Percentiles rank a stretch among this genome's conserved stretches.
phyloP scores from a whole-genome alignment of 768 basidiomycete genomes.

The Vararia minispora region DNA sequence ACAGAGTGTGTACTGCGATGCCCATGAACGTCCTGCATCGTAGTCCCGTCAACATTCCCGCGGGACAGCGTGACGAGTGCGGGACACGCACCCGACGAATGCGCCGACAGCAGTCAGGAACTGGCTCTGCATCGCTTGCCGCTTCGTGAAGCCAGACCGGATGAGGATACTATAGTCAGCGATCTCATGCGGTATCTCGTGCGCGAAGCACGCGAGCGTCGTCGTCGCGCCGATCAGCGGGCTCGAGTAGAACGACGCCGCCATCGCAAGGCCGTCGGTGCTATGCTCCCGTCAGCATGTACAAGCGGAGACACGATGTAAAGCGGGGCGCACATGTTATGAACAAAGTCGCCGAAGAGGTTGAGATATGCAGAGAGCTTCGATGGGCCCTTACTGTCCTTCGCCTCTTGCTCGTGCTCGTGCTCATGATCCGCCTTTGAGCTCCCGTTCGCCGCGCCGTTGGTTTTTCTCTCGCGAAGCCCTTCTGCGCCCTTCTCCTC shows the following conservation, averaged over 20 bases:
- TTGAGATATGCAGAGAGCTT: slow-evolving; percentile 89
- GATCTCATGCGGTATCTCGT: slow-evolving; percentile 94
- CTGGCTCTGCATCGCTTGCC: slow-evolving; percentile 88
- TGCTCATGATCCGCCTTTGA: slow-evolving; percentile 15
- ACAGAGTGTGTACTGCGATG: slow-evolving; percentile 71
- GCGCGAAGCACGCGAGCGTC: slow-evolving; percentile 89
- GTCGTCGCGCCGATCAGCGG: slow-evolving; percentile 90
- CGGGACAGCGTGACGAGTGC: slow-evolving; percentile 1
- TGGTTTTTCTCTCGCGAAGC: slow-evolving; percentile 29
- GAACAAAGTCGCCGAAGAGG: slow-evolving; percentile 87
- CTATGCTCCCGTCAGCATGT: slow-evolving; percentile 25
- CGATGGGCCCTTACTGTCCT: slow-evolving; percentile 42
- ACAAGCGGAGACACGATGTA: slow-evolving; percentile 8
- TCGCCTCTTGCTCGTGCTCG: slow-evolving; percentile 14
- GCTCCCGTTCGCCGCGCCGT: slow-evolving; percentile 15
- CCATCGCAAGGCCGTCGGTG: slow-evolving; percentile 95
- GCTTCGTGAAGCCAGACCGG: slow-evolving; percentile 82
- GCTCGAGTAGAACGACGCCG: slow-evolving; percentile 94
- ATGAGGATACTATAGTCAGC: slow-evolving; percentile 95
- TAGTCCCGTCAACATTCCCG: background rate
- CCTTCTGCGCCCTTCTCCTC: slow-evolving; percentile 31
- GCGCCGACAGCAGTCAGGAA: slow-evolving; percentile 88
- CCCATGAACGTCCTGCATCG: slow-evolving; percentile 69
- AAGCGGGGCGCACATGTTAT: slow-evolving; percentile 62
- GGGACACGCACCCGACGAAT: slow-evolving; percentile 50